A percentile compares a stretch with the other conserved stretches of the same genome.
Evolutionary conservation across 2,329 filamentous ascomycete species (phyloP).

Genomic region (Aspergillus phoenicis): DNA sequence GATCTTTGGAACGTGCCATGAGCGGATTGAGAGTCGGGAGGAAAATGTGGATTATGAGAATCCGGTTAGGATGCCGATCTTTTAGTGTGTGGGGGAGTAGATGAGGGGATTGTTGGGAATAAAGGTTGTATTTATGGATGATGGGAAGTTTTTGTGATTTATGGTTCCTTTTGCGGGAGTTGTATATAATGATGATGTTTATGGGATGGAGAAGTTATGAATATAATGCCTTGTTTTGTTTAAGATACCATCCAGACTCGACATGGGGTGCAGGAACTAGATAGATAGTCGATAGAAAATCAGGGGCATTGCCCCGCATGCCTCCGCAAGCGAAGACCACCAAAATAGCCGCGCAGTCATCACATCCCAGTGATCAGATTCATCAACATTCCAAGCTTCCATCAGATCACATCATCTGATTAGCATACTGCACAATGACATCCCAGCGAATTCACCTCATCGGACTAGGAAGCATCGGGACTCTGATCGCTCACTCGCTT

Average conservation of each 20-base stretch:
- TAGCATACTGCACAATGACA: neutral
- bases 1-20: slow-evolving; percentile 38
- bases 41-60: slow-evolving; percentile 38
- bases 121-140: neutral
- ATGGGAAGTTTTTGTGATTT: neutral
- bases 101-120: neutral
- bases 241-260: too few species aligned
- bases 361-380: too few species aligned
- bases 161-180: neutral
- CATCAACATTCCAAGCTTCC: too few species aligned
- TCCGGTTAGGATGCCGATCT: slow-evolving; percentile 32
- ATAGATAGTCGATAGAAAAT: too few species aligned
- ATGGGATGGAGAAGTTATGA: neutral
- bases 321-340: too few species aligned
- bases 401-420: too few species aligned
- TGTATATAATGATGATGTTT: neutral
- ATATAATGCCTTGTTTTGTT: too few species aligned
- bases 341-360: too few species aligned
- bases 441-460: slow-evolving; percentile 18
- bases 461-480: slow-evolving; percentile 27
- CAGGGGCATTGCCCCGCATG: too few species aligned
- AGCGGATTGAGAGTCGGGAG: slow-evolving; percentile 39
- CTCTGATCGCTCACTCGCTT: slow-evolving; percentile 24
- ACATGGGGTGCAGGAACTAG: too few species aligned
- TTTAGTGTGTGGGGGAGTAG: slow-evolving; percentile 10